Conservation (phyloP, 2,329 filamentous ascomycete genomes). For the Fusarium sp. region DNA sequence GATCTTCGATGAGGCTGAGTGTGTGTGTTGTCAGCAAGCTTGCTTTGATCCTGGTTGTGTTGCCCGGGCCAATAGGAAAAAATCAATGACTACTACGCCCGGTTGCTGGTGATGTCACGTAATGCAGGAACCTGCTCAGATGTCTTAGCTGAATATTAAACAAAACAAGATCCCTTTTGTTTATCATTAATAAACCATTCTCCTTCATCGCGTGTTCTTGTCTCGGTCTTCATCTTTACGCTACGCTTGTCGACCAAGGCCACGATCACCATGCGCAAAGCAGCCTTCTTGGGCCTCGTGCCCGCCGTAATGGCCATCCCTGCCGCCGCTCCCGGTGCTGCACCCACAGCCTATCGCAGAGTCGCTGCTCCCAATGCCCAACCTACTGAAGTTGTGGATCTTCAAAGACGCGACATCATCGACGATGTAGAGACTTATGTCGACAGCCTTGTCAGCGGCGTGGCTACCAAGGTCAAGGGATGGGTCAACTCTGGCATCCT, state of each 20-base stretch:
- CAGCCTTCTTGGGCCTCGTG: constrained; percentile 42
- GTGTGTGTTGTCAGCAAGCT: constrained; percentile 25
- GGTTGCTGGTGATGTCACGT: constrained; percentile 35
- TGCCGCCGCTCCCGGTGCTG: constrained; percentile 39
- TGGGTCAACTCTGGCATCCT: constrained; percentile 74
- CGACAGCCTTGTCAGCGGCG: constrained; percentile 60
- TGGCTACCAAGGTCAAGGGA: constrained; percentile 68
- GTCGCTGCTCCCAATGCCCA: constrained; percentile 37
- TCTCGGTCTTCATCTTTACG: background rate
- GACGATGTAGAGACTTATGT: constrained; percentile 63
- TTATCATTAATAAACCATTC: background rate
- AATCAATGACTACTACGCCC: constrained; percentile 13
- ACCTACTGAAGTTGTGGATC: constrained; percentile 41
- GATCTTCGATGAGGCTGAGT: constrained; percentile 7
- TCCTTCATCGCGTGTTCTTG: constrained; percentile 1
- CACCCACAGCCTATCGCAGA: constrained; percentile 36
- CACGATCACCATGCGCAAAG: constrained; percentile 33
- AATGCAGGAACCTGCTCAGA: constrained; percentile 39
- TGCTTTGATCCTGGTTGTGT: constrained; percentile 21
- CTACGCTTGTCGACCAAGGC: background rate
- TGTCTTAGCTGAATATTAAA: background rate
- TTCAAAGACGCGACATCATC: constrained; percentile 52
- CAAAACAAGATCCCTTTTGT: constrained; percentile 23
- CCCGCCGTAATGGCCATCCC: constrained; percentile 42
- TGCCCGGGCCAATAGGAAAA: constrained; percentile 25